These are phyloP conservation scores for Allomyces javanicus DNA, from an alignment of 192 early-diverging fungal species.

Conservation along the genomic window DNA sequence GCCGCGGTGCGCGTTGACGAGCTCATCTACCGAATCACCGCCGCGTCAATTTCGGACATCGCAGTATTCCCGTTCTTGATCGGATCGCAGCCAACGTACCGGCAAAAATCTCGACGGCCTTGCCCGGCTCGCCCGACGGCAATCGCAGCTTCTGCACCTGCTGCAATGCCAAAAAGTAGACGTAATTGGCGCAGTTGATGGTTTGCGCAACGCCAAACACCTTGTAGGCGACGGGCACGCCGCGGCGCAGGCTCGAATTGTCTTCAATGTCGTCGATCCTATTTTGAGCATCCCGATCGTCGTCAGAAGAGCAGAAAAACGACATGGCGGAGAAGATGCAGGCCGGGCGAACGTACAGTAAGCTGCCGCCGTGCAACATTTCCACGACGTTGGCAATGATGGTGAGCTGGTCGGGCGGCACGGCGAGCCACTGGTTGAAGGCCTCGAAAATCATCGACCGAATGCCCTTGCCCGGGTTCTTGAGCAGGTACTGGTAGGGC, in stretches of 20 bases:
- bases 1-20: slow-evolving; percentile 76
- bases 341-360: slow-evolving; percentile 37
- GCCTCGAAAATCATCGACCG: slow-evolving; percentile 77
- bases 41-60: no score
- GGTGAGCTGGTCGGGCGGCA: slow-evolving; percentile 41
- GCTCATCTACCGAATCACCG: slow-evolving; percentile 31
- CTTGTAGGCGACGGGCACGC: slow-evolving; percentile 82
- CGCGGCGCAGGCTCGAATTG: slow-evolving; percentile 67
- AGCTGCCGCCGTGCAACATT: slow-evolving; percentile 85
- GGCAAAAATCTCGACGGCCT: slow-evolving; percentile 65
- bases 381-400: slow-evolving; percentile 64
- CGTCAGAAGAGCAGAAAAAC: no score
- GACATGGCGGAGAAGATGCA: background rate
- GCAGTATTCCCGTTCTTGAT: no score
- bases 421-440: slow-evolving; percentile 72
- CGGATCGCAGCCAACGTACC: slow-evolving; percentile 8
- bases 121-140: slow-evolving; percentile 9
- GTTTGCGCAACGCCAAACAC: slow-evolving; percentile 81
- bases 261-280: slow-evolving; percentile 97
- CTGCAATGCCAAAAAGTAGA: slow-evolving; percentile 81
- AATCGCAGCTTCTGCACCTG: slow-evolving; percentile 48
- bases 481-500: slow-evolving; percentile 71
- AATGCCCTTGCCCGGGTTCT: slow-evolving; percentile 83
- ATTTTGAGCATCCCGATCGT: background rate
- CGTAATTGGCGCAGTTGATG: slow-evolving; percentile 94